Base-by-base conservation (phyloP, 192 early-diverging fungal genomes). In the Ambispora gerdemannii region DNA sequence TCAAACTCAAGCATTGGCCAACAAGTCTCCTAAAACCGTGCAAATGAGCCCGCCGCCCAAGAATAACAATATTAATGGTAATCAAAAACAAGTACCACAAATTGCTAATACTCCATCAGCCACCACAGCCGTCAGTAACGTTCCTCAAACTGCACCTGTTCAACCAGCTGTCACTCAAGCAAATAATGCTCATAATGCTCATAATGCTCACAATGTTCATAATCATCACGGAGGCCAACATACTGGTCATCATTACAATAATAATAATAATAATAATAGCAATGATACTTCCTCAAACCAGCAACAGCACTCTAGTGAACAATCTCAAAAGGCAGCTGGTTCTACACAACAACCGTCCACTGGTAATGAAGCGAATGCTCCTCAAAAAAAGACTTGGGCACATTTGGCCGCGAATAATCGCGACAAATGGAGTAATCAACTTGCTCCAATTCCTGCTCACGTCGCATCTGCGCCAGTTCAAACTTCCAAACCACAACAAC, bases 311-410 rank as follows among this genome's bases (percentile, higher is more conserved):
- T n/a, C n/a, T 34, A 35, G 35, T 63, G 13, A 1, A 1, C 60
- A 63, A 35, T 11, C 17, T 62, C 31, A n/a, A 67, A 74, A 50
- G 27, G 30, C 36, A 13, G 51, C 31, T 50, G 15, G 33, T 25
- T 43, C 67, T 32, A 50, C n/a, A n/a, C n/a, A n/a, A n/a, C n/a
- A n/a, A n/a, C n/a, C n/a, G n/a, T n/a, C n/a, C n/a, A n/a, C n/a
- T n/a, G n/a, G n/a, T 34, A 81, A 85, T 74, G 38, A 43, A 43
- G 6, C 38, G 15, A 43, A 43, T 43, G 38, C 38, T 15, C 6
- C 38, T n/a, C n/a, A n/a, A n/a, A 89, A 84, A 58, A 88, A 87
- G 55, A 85, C 90, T 38, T 94, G 93, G 93, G 93, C 93, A 4
- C 83, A 77, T 66, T 75, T 94, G 32, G 89, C 86, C 0, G 88